Evolutionary conservation across 2,329 filamentous ascomycete species (phyloP).

Genomic region (Chaetomiaceae sp.): DNA sequence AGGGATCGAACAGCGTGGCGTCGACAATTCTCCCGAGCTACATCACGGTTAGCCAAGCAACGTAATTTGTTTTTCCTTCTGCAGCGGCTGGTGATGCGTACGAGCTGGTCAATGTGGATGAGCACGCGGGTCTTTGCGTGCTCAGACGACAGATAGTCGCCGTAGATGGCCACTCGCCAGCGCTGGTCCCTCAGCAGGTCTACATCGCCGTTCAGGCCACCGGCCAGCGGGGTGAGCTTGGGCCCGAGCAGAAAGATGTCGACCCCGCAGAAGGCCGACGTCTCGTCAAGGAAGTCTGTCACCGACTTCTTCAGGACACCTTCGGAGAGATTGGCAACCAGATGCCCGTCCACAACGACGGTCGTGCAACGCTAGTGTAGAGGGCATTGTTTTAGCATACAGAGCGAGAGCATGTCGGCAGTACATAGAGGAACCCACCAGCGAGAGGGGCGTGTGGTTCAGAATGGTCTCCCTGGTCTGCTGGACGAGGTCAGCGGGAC

Average conservation of each 20-base stretch:
- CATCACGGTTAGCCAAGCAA: conserved; percentile 32
- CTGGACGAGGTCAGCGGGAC: conserved; percentile 80
- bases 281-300: conserved; percentile 78
- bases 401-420: conserved; percentile 17
- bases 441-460: conserved; percentile 84
- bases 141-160: conserved; percentile 90
- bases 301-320: conserved; percentile 71
- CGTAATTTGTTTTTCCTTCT: too few relatives aligned
- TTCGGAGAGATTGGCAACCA: conserved; percentile 70
- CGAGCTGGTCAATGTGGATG: conserved; percentile 95
- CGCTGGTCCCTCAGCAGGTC: conserved; percentile 84
- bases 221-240: conserved; percentile 74
- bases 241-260: conserved; percentile 95
- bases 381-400: conserved; percentile 29
- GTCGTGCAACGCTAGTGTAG: conserved; percentile 75
- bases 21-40: conserved; percentile 73
- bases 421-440: conserved; percentile 59
- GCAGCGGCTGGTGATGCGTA: conserved; percentile 41
- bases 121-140: conserved; percentile 94
- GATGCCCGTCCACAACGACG: conserved; percentile 86
- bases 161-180: conserved; percentile 89
- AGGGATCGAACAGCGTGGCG: conserved; percentile 74
- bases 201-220: conserved; percentile 69
- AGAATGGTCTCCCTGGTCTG: conserved; percentile 85
- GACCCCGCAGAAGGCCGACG: conserved; percentile 84